These are phyloP conservation scores for Xylaria sp. DNA, from an alignment of 2,329 filamentous ascomycete genomes.

Conservation along the genomic window DNA sequence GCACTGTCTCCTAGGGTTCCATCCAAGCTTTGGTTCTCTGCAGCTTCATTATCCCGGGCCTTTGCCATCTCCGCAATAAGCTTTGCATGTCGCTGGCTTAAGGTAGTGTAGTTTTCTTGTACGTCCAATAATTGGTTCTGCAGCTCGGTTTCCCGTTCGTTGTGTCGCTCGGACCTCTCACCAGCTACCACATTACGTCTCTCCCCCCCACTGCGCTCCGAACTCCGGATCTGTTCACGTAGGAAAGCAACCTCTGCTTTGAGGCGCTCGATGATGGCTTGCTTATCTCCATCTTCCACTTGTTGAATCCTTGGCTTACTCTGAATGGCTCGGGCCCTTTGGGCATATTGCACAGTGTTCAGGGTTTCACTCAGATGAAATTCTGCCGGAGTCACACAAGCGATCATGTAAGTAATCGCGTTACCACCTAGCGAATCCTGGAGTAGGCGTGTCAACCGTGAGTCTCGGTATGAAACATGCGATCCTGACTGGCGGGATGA, in stretches of 20 bases:
- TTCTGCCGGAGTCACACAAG: constrained; percentile 94
- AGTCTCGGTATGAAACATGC: constrained; percentile 97
- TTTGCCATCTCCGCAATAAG: constrained; percentile 93
- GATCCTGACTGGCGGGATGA: constrained; percentile 88
- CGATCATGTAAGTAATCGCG: constrained; percentile 99
- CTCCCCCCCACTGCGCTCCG: constrained; percentile 73
- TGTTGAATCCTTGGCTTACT: constrained; percentile 97
- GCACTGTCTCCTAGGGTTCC: constrained; percentile 79
- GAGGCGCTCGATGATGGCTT: constrained; percentile 90
- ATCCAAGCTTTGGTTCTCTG: constrained; percentile 68
- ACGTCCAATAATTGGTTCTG: constrained; percentile 93
- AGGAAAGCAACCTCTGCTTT: constrained; percentile 94
- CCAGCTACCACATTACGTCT: constrained; percentile 66
- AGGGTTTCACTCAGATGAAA: constrained; percentile 98
- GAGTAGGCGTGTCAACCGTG: constrained; percentile 91
- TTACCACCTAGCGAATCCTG: constrained; percentile 98
- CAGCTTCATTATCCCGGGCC: constrained; percentile 76
- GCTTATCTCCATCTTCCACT: constrained; percentile 91
- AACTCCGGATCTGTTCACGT: constrained; percentile 89
- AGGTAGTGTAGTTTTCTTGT: constrained; percentile 92
- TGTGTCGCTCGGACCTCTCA: constrained; percentile 81
- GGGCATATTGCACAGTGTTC: constrained; percentile 97
- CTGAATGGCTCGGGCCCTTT: constrained; percentile 94
- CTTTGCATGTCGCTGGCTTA: constrained; percentile 94
- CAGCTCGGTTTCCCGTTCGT: constrained; percentile 86